Percentiles rank a stretch among this genome's conserved stretches.
phyloP scores from a whole-genome alignment of 176 grass and related monocot genomes.

The Ensete glaucum region DNA sequence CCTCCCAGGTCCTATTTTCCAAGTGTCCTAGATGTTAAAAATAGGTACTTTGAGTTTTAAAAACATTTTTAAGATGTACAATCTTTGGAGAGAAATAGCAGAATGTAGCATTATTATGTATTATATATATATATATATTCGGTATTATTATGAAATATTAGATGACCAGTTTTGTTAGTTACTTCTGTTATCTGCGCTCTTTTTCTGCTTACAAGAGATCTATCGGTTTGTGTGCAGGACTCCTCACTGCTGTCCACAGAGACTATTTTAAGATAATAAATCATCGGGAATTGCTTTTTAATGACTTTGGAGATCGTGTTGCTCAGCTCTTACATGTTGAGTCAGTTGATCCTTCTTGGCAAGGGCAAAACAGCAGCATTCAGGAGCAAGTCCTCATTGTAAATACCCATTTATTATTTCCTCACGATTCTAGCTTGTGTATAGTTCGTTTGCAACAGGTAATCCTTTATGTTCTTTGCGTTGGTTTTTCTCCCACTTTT shows the following conservation, averaged over 20 bases:
- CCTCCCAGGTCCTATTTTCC: no score
- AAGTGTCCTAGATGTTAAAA: no score
- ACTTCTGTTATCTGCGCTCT: neutral
- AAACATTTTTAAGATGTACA: no score
- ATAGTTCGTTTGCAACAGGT: constrained; percentile 85
- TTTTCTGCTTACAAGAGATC: neutral
- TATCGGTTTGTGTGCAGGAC: constrained; percentile 15
- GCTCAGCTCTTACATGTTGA: constrained; percentile 77
- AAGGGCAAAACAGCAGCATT: constrained; percentile 32
- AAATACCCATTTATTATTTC: constrained; percentile 86
- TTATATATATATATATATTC: neutral
- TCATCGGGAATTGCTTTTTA: constrained; percentile 67
- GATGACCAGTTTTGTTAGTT: neutral
- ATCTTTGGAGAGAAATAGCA: no score
- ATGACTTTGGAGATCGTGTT: constrained; percentile 88
- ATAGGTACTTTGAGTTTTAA: no score
- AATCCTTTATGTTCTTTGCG: neutral
- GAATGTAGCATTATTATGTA: no score
- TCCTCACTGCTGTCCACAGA: constrained; percentile 49
- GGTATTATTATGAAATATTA: neutral
- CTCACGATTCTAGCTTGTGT: constrained; percentile 67
- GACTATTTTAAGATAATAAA: constrained; percentile 49
- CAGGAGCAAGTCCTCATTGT: constrained; percentile 64
- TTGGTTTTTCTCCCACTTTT: neutral
- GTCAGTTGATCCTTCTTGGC: constrained; percentile 42